A percentile compares a stretch with the other conserved stretches of the same genome.
phyloP scores from a whole-genome alignment of 352 stramenopile genomes.

The Pythium inflatum region DNA sequence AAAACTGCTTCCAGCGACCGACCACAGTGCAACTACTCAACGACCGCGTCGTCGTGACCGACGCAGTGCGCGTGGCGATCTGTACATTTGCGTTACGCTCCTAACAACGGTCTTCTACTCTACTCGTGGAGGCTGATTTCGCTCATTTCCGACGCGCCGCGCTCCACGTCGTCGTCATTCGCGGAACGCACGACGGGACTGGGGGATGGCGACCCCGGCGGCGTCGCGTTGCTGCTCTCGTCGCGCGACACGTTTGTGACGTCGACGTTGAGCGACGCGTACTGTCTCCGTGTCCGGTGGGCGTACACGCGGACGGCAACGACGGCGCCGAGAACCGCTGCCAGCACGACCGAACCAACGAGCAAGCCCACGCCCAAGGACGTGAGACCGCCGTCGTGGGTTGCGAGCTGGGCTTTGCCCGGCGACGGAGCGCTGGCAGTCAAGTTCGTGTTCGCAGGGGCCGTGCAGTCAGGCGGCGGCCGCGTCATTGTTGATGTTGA shows the following conservation, averaged over 20 bases:
- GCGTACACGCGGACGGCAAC: conserved; percentile 16
- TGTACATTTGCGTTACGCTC: conserved; percentile 47
- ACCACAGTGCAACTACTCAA: conserved; percentile 1
- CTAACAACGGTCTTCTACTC: conserved; percentile 23
- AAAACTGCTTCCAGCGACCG: conserved; percentile 51
- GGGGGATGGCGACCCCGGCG: conserved; percentile 16
- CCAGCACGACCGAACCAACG: conserved; percentile 14
- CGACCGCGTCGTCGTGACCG: conserved; percentile 31
- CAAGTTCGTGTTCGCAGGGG: not conserved
- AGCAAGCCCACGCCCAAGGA: not conserved
- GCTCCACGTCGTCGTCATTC: conserved; percentile 15
- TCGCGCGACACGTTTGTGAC: not conserved
- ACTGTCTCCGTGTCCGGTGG: conserved; percentile 17
- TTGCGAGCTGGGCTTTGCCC: not conserved
- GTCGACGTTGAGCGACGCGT: conserved; percentile 30
- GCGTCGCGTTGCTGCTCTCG: conserved; percentile 25
- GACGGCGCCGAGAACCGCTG: conserved; percentile 12
- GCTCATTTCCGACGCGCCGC: conserved; percentile 26
- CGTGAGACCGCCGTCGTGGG: not conserved
- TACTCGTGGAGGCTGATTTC: conserved; percentile 35
- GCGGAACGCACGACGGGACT: conserved; percentile 17
- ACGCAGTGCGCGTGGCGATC: conserved; percentile 42
- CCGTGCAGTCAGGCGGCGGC: not conserved
- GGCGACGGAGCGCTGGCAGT: not conserved
- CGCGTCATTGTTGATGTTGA: too few relatives aligned